Evolutionary conservation across 2,329 filamentous ascomycete genomes (phyloP).

Genomic region (Orbilia brochopaga): DNA sequence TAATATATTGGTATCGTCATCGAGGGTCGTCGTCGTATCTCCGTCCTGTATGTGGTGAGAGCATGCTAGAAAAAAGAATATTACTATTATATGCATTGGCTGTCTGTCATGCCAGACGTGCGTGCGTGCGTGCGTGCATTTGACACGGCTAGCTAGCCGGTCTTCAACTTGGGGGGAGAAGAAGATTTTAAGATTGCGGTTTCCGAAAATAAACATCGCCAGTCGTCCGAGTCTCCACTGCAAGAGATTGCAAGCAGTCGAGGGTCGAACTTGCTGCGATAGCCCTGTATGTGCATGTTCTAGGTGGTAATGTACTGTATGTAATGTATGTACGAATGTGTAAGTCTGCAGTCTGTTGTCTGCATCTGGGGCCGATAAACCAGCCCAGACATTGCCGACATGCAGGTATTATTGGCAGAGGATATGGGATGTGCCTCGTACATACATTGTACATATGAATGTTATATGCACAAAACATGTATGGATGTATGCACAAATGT

Average conservation of each 20-base stretch:
- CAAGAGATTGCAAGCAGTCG: conserved; percentile 1
- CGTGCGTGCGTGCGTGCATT: neutral
- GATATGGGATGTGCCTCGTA: no score
- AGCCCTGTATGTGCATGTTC: neutral
- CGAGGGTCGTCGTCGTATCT: no score
- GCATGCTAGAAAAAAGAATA: no score
- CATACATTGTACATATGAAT: no score
- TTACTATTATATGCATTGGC: neutral
- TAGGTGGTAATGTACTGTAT: neutral
- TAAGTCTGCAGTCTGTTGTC: neutral
- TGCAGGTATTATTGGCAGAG: no score
- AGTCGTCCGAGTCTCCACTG: conserved; percentile 1
- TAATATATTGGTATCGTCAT: no score
- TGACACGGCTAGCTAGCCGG: conserved; percentile 2
- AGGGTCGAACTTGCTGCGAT: neutral
- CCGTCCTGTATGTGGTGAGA: no score
- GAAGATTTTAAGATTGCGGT: conserved; percentile 8
- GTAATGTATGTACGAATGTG: neutral
- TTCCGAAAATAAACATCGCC: conserved; percentile 9
- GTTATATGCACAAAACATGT: no score
- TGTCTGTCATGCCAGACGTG: conserved; percentile 2
- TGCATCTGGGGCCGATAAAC: neutral
- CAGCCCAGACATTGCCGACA: no score
- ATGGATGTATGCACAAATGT: conserved; percentile 11
- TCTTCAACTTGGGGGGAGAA: no score